A percentile compares a stretch with the other conserved stretches of the same genome.
Conservation (phyloP, 2,329 filamentous ascomycete genomes). For the Sclerotinia glacialis region DNA sequence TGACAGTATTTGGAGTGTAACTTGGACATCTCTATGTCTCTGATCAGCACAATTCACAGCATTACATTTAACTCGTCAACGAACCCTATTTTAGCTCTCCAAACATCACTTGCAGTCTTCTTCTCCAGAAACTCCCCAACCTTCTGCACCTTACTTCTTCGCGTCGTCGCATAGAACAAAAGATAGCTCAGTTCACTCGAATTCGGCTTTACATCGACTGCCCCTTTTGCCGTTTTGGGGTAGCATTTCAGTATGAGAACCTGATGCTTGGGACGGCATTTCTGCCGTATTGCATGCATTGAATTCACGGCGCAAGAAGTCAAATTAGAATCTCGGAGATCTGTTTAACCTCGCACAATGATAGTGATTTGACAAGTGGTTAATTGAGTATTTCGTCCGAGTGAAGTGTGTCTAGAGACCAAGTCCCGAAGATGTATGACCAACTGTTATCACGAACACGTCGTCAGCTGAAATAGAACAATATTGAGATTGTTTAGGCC, state of each 20-base stretch:
- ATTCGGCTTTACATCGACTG: conserved; percentile 91
- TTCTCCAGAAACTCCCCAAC: conserved; percentile 93
- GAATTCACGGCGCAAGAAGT: conserved; percentile 17
- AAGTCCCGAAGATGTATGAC: neutral
- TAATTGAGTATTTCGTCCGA: neutral
- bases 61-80: conserved; percentile 32
- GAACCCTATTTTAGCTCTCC: conserved; percentile 81
- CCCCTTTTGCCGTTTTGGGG: conserved; percentile 84
- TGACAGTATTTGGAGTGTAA: conserved; percentile 88
- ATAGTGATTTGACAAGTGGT: neutral
- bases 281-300: conserved; percentile 66
- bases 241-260: conserved; percentile 96
- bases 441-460: conserved; percentile 20
- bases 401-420: neutral
- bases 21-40: conserved; percentile 73
- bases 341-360: conserved; percentile 7
- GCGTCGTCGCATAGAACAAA: conserved; percentile 93
- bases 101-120: conserved; percentile 88
- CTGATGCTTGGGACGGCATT: conserved; percentile 90
- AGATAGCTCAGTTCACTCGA: conserved; percentile 95
- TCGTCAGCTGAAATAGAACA: conserved; percentile 15
- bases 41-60: conserved; percentile 27
- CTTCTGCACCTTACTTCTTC: conserved; percentile 92
- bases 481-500: conserved; percentile 8
- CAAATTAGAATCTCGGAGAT: conserved; percentile 4